Percentiles rank a stretch among this genome's conserved stretches.
Evolutionary conservation across 176 grass and related monocot genomes (phyloP).

Genomic region (Chloris gayana): DNA sequence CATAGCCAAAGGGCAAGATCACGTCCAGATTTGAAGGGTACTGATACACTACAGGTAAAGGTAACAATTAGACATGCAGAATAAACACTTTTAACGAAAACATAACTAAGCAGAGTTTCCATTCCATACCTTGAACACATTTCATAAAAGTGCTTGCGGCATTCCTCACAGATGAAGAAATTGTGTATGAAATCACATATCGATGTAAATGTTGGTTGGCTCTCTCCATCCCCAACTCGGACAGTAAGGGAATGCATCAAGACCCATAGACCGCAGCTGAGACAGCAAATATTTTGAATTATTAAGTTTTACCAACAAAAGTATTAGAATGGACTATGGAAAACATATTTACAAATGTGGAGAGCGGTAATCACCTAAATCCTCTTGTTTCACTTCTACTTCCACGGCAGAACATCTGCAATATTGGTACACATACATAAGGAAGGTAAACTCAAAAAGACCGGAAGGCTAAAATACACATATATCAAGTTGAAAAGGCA

Average conservation of each 20-base stretch:
- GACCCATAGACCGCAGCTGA: conserved; percentile 94
- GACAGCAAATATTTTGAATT: conserved; percentile 7
- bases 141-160: conserved; percentile 81
- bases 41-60: conserved; percentile 65
- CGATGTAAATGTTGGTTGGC: conserved; percentile 75
- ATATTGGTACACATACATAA: conserved; percentile 35
- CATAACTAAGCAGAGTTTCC: neutral
- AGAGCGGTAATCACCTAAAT: conserved; percentile 66
- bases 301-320: conserved; percentile 18
- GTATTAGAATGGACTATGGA: conserved; percentile 8
- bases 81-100: neutral
- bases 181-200: conserved; percentile 97
- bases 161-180: conserved; percentile 96
- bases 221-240: conserved; percentile 82
- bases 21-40: conserved; percentile 73
- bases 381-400: conserved; percentile 94
- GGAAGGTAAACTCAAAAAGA: conserved; percentile 19
- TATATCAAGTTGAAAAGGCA: no score
- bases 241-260: conserved; percentile 86
- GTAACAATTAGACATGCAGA: conserved; percentile 34
- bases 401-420: conserved; percentile 94
- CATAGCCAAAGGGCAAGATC: conserved; percentile 91
- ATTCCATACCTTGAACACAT: conserved; percentile 84
- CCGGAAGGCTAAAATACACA: no score
- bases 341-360: conserved; percentile 22